phyloP scores from a whole-genome alignment of 108 stramenopile species.

The Chaetoceros muelleri region DNA sequence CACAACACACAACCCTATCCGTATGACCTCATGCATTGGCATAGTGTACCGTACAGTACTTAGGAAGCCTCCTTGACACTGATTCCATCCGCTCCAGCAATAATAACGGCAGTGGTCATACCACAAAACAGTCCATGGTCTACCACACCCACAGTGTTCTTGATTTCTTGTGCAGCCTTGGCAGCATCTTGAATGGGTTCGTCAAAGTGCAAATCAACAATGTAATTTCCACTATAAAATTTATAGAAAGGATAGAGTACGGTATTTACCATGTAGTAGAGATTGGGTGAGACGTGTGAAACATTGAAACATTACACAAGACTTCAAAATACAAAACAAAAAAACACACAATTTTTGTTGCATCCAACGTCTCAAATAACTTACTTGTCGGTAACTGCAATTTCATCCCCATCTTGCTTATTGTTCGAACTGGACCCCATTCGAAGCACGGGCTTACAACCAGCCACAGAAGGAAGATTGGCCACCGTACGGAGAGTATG shows the following conservation, averaged over 20 bases:
- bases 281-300: neutral
- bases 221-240: slow-evolving; percentile 98
- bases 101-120: slow-evolving; percentile 95
- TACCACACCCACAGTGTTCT: slow-evolving; percentile 93
- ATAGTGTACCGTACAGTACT: neutral
- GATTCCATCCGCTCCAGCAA: slow-evolving; percentile 93
- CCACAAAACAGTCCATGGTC: slow-evolving; percentile 97
- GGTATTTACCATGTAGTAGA: too few species aligned
- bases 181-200: slow-evolving; percentile 84
- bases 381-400: slow-evolving; percentile 95
- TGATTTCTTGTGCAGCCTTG: slow-evolving; percentile 75
- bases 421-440: slow-evolving; percentile 77
- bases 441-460: slow-evolving; percentile 87
- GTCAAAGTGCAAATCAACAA: slow-evolving; percentile 95
- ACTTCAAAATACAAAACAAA: too few species aligned
- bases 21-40: neutral
- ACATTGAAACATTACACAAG: neutral
- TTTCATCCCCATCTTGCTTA: slow-evolving; percentile 86
- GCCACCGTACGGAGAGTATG: slow-evolving; percentile 88
- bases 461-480: slow-evolving; percentile 68
- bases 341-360: slow-evolving; percentile 1
- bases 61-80: slow-evolving; percentile 53
- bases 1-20: slow-evolving; percentile 1
- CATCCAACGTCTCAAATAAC: too few species aligned
- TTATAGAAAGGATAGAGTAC: too few species aligned